These are phyloP conservation scores for Paramecium biaurelia DNA, from an alignment of 73 alveolate genomes.

Conservation along the genomic window DNA sequence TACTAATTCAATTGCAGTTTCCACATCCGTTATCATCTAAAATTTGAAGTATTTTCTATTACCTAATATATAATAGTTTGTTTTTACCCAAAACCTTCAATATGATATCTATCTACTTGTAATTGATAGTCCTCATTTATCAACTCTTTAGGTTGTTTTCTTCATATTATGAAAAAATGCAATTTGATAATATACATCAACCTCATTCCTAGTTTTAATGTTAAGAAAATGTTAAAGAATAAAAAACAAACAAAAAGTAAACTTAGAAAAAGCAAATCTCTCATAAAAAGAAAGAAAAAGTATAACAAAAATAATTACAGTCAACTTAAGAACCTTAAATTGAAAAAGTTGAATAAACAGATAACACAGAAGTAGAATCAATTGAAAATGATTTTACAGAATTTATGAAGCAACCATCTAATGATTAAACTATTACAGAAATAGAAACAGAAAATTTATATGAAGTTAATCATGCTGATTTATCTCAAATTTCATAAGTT, in stretches of 20 bases:
- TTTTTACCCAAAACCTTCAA: slow-evolving; percentile 5
- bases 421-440: slow-evolving; percentile 26
- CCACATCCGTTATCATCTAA: slow-evolving; percentile 7
- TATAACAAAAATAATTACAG: neutral
- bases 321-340: neutral
- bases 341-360: neutral
- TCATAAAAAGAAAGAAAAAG: slow-evolving; percentile 13
- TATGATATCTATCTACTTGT: neutral
- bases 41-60: neutral
- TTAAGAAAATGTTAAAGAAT: neutral
- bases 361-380: neutral
- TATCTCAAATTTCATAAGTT: slow-evolving; percentile 5
- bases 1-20: neutral
- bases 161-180: neutral
- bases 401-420: slow-evolving; percentile 11
- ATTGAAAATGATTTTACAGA: neutral
- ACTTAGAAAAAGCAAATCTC: neutral
- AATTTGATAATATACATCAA: neutral
- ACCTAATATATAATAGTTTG: neutral
- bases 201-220: neutral
- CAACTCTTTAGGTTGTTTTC: neutral
- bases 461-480: slow-evolving; percentile 38
- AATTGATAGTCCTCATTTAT: neutral
- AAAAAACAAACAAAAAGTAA: neutral
- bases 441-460: slow-evolving; percentile 10